phyloP scores from a whole-genome alignment of 371 early-diverging fungal species.

The Mucor plumbeus region DNA sequence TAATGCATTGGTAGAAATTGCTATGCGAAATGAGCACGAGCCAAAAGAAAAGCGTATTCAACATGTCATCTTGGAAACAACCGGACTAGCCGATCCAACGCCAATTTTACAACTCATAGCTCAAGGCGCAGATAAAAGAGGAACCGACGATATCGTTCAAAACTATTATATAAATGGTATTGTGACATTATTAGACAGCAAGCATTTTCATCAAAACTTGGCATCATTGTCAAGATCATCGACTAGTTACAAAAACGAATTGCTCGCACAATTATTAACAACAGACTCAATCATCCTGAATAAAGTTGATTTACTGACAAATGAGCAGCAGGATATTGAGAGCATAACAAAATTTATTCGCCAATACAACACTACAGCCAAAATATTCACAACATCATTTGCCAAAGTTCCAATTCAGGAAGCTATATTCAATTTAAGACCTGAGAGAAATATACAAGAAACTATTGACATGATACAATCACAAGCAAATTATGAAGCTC shows the following conservation, averaged over 20 bases:
- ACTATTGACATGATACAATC: not conserved
- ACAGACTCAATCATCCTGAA: conserved; percentile 42
- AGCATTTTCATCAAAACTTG: conserved; percentile 24
- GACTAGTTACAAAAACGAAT: conserved; percentile 39
- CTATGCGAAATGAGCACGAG: conserved; percentile 26
- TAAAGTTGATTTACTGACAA: conserved; percentile 38
- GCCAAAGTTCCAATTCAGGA: conserved; percentile 23
- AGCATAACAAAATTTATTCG: conserved; percentile 22
- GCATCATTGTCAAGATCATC: not conserved
- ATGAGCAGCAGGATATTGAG: conserved; percentile 1
- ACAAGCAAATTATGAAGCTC: conserved; percentile 17
- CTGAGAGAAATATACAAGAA: not conserved
- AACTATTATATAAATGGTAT: conserved; percentile 42
- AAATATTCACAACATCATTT: conserved; percentile 21
- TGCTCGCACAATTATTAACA: conserved; percentile 38
- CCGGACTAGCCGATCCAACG: conserved; percentile 44
- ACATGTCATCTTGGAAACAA: conserved; percentile 41
- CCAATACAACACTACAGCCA: conserved; percentile 28
- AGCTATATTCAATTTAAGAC: conserved; percentile 25
- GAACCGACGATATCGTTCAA: conserved; percentile 38
- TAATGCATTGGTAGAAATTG: conserved; percentile 36
- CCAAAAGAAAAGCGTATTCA: conserved; percentile 21
- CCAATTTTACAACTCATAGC: conserved; percentile 32
- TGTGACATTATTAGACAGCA: conserved; percentile 38
- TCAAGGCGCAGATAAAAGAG: conserved; percentile 28